Base-by-base conservation (phyloP, 495 filamentous ascomycete genomes). In the Penicillium chermesinum region DNA sequence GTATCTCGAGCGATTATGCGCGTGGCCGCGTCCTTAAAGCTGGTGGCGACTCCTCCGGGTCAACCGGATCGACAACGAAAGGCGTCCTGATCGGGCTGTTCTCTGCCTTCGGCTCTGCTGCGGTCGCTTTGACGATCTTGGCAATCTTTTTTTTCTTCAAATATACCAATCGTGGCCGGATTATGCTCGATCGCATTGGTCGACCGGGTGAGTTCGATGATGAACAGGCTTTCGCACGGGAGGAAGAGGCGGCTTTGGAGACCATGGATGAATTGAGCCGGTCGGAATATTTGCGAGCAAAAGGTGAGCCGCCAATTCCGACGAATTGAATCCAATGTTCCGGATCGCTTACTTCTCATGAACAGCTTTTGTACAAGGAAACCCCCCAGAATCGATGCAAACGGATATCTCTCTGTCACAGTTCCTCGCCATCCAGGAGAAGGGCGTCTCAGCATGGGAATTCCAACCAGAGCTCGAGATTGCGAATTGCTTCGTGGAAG, bases 391-490 rank as follows among this genome's bases (percentile, higher is more conserved):
- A 64, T 97, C 94, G 1, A 72, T 88, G 51, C 89, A 91, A 57
- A 98, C 93, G 51, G 93, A 98, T 58, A 98, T 98, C 49, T 96
- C 93, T 20, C 69, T 98, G 49, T 96, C 94, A 34, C 93, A 98
- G 64, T 97, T 95, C 60, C 76, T 98, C 38, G 93, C 94, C 20
- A 98, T 98, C 54, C 93, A 98, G 71, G 93, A 98, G 66, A 98
- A 98, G 65, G 93, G 93, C 41, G 93, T 98, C 16, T 94, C 91
- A 6, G 93, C 93, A 7, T 98, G 93, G 93, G 93, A 97, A 65
- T 98, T 98, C 52, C 91, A 96, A 63, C 91, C 93, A 2, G 93
- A 98, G 66, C 70, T 98, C 30, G 93, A 98, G 66, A 96, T 98
- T 54, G 93, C 93, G 45, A 98, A 98, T 67, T 97, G 94, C 65